Evolutionary conservation across 768 basidiomycete species (phyloP), one percentile per base, ranked within the genome.

Genomic region (Holtermanniella nyarrowii): DNA sequence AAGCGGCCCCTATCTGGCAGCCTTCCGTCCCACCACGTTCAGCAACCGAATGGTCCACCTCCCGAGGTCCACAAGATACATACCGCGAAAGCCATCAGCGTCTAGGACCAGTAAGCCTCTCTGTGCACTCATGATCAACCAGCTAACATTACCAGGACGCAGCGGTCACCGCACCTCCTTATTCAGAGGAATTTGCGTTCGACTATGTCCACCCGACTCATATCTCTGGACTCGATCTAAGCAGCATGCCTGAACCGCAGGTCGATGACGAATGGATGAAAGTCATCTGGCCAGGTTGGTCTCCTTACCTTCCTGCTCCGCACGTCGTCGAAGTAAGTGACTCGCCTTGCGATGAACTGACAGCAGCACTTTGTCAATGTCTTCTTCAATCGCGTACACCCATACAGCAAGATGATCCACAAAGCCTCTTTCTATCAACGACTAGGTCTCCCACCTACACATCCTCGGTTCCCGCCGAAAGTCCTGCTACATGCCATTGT

Each of bases 281-380:
- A n/a, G 18, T 65, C 44, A 48, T 60, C 3, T 66, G 62, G 62
- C 58, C 65, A 46, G 58, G 62, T 26, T 67, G 65, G 65, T 60
- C 65, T 1, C 40, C 37, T 22, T 59, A 62, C 41, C 54, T 67
- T 13, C 65, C 65, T 4, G 46, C 54, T 16, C 49, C 49, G 10
- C 53, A 55, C n/a, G 51, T 64, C 4, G 63, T 67, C 5, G 60
- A 64, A 41, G 61, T 63, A 41, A 23, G 61, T 55, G 26, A 12
- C 18, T 14, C 3, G 11, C n/a, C 14, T 14, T 23, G 21, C 23
- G 23, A 37, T 49, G 41, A 49, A 16, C 14, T 5, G 14, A 16
- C n/a, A 16, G 16, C 46, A 63, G 59, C 65, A 62, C 43, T 40
- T 53, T 21, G 57, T 54, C 12, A 41, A 43, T 7, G 44, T 59